These are phyloP conservation scores for Pseudocercospora cruenta DNA, from an alignment of 2,329 filamentous ascomycete species.

Conservation along the genomic window DNA sequence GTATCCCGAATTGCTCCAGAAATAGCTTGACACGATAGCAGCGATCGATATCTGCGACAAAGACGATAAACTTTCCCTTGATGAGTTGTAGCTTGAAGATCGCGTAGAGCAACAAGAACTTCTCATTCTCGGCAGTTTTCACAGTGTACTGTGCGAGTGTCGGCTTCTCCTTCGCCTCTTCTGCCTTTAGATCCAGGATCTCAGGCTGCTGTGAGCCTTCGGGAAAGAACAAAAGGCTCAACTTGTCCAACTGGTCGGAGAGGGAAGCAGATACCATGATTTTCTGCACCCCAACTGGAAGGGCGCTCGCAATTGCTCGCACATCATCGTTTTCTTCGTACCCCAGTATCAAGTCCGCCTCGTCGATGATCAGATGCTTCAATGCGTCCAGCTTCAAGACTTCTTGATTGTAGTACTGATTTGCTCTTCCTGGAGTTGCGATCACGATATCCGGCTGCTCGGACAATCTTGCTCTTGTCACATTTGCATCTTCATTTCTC, in stretches of 20 bases:
- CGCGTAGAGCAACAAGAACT: slow-evolving; percentile 89
- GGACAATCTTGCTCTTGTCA: slow-evolving; percentile 82
- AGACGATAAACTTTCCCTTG: slow-evolving; percentile 86
- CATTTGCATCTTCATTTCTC: slow-evolving; percentile 85
- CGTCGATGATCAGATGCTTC: slow-evolving; percentile 82
- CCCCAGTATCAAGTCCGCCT: slow-evolving; percentile 89
- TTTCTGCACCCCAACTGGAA: slow-evolving; percentile 86
- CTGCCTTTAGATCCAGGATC: slow-evolving; percentile 79
- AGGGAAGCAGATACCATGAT: slow-evolving; percentile 93
- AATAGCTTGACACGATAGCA: slow-evolving; percentile 94
- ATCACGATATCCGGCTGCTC: slow-evolving; percentile 88
- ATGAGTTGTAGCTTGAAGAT: slow-evolving; percentile 94
- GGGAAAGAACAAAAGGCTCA: slow-evolving; percentile 80
- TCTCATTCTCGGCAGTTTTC: slow-evolving; percentile 94
- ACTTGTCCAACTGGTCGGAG: slow-evolving; percentile 79
- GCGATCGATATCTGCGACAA: slow-evolving; percentile 82
- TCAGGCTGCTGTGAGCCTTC: slow-evolving; percentile 61
- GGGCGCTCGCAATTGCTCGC: slow-evolving; percentile 72
- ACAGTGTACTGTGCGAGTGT: slow-evolving; percentile 86
- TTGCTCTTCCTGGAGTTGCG: slow-evolving; percentile 84
- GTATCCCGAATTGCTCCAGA: slow-evolving; percentile 94
- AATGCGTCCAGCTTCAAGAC: slow-evolving; percentile 72
- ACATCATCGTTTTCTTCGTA: slow-evolving; percentile 95
- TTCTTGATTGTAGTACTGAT: slow-evolving; percentile 73
- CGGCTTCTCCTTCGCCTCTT: slow-evolving; percentile 59